Base-by-base conservation (phyloP, 306 rosid species). In the Oxytropis ochrocephala region DNA sequence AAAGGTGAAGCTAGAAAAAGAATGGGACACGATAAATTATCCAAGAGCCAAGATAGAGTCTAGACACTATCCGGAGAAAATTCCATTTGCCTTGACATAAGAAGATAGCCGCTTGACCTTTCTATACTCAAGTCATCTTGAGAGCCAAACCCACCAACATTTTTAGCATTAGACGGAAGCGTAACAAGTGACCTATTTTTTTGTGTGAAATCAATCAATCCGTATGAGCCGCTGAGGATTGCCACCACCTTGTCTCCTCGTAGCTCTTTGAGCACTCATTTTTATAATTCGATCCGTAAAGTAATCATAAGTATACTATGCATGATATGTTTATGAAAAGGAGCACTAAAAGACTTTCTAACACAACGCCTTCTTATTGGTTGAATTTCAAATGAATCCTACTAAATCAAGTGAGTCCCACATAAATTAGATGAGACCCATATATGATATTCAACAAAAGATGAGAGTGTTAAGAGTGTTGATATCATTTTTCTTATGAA, bases 191-290 rank as follows among this genome's bases (percentile, higher is more conserved):
- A n/a, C n/a, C n/a, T n/a, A n/a, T n/a, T n/a, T n/a, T n/a, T n/a
- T n/a, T n/a, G 64, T n/a, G 74, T 4, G 53, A 43, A 58, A 73
- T 84, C 59, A 85, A 48, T 69, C 98, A n/a, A n/a, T n/a, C 96
- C 5, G 97, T 84, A 17, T 96, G 92, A 44, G 96, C 80, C 7
- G 75, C 92, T 88, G 95, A 3, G 97, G 85, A 76, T 68, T 70
- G 69, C 85, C 87, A 14, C 91, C 90, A 19, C 42, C 64, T 72
- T 35, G 79, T 75, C 84, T 84, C 85, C 88, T 81, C 80, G 69
- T n/a, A 51, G 96, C 96, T 80, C 89, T 81, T 55, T 83, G 83
- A 64, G 98, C 80, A 58, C 85, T 96, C 81, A 85, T 74, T 81
- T 80, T 94, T 87, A 14, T 84, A 87, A 49, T 88, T 75, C 98